Evolutionary conservation across 1,284 basidiomycete species (phyloP), one percentile per base, ranked within the genome.

Genomic region (Puccinia horiana): DNA sequence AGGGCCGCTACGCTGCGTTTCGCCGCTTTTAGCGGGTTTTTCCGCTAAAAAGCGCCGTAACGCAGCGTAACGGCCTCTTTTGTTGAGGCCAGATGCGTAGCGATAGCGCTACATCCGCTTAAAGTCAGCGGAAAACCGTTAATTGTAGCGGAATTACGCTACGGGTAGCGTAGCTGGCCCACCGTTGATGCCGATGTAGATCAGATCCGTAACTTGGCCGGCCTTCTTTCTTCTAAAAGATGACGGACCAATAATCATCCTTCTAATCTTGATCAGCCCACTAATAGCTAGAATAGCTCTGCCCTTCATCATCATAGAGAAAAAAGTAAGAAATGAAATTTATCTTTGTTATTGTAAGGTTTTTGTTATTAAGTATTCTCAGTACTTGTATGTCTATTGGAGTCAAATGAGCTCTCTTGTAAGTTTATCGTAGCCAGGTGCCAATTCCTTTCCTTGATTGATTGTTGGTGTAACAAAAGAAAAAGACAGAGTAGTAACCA

Each of bases 181-280:
- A n/a, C n/a, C n/a, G n/a, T n/a, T n/a, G n/a, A n/a, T n/a, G 72
- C 80, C 42, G 80, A 81, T 52, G 47, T 81, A n/a, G 72, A 74
- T n/a, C 70, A 81, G 63, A 81, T 81, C 35, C 80, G 80, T 14
- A 35, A 42, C 49, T 29, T 61, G 44, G 73, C 70, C 32, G 80
- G 80, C 35, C 58, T 81, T 9, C 26, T 58, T 23, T 76, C 74
- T 32, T 49, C 70, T 54, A 73, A 73, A 40, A 73, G 54, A 73
- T 49, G 70, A 20, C 70, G 70, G 26, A 73, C 26, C 1, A 73
- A 73, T 54, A 73, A 73, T 73, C 47, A 70, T 47, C 12, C 9
- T 49, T 52, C 69, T 2, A 73, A 37, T 73, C 47, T n/a, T 1
- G 54, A 73, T 54, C 70, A 47, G 35, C 40, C 63, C n/a, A 65